Conservation (phyloP, 2,329 filamentous ascomycete species). For the Clonostachys rosea region DNA sequence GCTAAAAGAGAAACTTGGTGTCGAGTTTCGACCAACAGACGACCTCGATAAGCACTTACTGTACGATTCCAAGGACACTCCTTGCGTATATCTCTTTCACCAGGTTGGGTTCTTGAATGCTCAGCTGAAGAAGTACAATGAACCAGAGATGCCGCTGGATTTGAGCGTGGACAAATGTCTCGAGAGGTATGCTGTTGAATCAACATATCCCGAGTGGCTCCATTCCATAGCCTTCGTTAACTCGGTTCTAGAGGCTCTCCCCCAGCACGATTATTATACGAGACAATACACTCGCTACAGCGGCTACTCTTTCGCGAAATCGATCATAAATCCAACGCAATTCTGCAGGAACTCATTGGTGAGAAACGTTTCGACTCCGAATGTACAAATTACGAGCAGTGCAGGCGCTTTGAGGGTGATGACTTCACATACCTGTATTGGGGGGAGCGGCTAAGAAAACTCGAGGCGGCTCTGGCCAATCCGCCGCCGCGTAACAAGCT, state of each 20-base stretch:
- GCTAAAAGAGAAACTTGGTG: not conserved
- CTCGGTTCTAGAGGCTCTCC: not conserved
- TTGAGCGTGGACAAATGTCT: not conserved
- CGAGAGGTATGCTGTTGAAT: not conserved
- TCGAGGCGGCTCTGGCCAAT: not conserved
- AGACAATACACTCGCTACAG: not conserved
- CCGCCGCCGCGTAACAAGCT: not conserved
- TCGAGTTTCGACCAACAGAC: not conserved
- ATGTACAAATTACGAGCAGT: not conserved
- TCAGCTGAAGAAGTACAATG: not conserved
- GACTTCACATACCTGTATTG: not conserved
- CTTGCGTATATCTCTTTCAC: not conserved
- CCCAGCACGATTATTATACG: not conserved
- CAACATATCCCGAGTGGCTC: too few relatives aligned
- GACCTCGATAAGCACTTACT: not conserved
- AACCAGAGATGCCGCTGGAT: not conserved
- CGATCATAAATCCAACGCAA: not conserved
- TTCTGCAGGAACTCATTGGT: not conserved
- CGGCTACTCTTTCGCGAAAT: not conserved
- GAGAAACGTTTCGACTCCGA: not conserved
- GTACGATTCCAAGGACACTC: not conserved
- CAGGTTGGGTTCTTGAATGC: not conserved
- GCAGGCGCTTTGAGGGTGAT: not conserved
- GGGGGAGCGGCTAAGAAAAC: not conserved
- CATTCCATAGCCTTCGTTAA: not conserved